Evolutionary conservation across 768 basidiomycete species (phyloP).

Genomic region (Xerocomellus dryophilus): DNA sequence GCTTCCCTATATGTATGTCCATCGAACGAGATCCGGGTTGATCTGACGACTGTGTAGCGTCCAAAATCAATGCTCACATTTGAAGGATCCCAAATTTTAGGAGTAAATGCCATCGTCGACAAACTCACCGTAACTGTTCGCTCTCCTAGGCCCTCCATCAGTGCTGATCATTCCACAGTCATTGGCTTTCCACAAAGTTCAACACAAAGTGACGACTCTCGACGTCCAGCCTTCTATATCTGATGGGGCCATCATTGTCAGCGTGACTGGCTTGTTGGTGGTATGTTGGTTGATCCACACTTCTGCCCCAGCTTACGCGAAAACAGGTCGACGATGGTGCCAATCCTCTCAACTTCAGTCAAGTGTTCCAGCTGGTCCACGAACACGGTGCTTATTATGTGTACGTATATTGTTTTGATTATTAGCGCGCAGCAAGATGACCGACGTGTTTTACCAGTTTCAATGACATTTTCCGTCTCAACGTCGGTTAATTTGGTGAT

Average conservation of each 20-base stretch:
- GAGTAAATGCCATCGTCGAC: slow-evolving; percentile 53
- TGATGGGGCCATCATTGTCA: slow-evolving; percentile 59
- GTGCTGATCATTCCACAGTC: slow-evolving; percentile 37
- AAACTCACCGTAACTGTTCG: slow-evolving; percentile 62
- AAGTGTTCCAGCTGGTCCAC: slow-evolving; percentile 87
- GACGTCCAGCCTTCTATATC: slow-evolving; percentile 85
- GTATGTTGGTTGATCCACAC: slow-evolving; percentile 40
- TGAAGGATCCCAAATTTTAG: slow-evolving; percentile 62
- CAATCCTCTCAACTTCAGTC: slow-evolving; percentile 86
- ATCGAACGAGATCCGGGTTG: slow-evolving; percentile 27
- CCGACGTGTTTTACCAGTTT: slow-evolving; percentile 40
- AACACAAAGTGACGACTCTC: slow-evolving; percentile 75
- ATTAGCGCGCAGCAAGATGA: slow-evolving; percentile 1
- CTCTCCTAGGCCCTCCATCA: not conserved
- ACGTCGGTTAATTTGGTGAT: slow-evolving; percentile 46
- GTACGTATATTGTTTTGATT: slow-evolving; percentile 44
- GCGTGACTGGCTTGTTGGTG: slow-evolving; percentile 80
- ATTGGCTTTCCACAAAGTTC: slow-evolving; percentile 79
- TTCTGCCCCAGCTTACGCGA: slow-evolving; percentile 2
- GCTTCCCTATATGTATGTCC: slow-evolving; percentile 72
- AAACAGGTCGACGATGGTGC: slow-evolving; percentile 75
- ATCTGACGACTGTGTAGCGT: slow-evolving; percentile 50
- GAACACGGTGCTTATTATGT: slow-evolving; percentile 79
- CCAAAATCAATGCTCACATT: slow-evolving; percentile 80
- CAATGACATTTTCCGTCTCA: slow-evolving; percentile 93